These are phyloP conservation scores for Ilyonectria sp. DNA, from an alignment of 2,329 filamentous ascomycete genomes.

Conservation along the genomic window DNA sequence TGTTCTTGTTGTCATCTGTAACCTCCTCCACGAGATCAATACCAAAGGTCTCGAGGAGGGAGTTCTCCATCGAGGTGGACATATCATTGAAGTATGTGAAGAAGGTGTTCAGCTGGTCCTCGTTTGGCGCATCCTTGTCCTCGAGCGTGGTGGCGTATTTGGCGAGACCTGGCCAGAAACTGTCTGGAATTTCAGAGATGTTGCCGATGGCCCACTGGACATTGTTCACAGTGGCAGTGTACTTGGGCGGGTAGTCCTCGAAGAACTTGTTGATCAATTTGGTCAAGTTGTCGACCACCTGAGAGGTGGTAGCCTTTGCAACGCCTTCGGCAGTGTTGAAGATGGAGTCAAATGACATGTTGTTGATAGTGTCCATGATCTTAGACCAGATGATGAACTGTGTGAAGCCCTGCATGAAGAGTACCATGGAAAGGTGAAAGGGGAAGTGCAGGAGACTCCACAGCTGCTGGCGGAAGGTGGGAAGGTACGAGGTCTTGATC, in stretches of 20 bases:
- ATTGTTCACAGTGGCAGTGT: conserved; percentile 34
- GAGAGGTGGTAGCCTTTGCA: conserved; percentile 39
- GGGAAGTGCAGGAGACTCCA: conserved; percentile 74
- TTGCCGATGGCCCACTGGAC: conserved; percentile 47
- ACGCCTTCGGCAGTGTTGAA: conserved; percentile 32
- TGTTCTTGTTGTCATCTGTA: conserved; percentile 33
- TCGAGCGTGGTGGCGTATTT: conserved; percentile 27
- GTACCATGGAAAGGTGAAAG: conserved; percentile 73
- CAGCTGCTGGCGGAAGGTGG: conserved; percentile 70
- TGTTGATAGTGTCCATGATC: conserved; percentile 51
- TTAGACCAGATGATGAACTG: conserved; percentile 68
- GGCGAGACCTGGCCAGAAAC: conserved; percentile 46
- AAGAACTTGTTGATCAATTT: conserved; percentile 43
- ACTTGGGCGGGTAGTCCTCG: conserved; percentile 47
- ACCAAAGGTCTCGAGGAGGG: conserved; percentile 50
- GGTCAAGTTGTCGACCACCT: conserved; percentile 35
- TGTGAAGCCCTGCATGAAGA: conserved; percentile 75
- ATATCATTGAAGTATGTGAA: conserved; percentile 27
- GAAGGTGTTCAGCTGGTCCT: conserved; percentile 23
- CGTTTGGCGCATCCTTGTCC: conserved; percentile 15
- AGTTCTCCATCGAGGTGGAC: conserved; percentile 46
- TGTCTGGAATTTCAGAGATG: conserved; percentile 46
- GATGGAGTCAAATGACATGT: conserved; percentile 33
- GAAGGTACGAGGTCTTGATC: conserved; percentile 74
- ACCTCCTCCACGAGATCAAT: conserved; percentile 50